Conservation (phyloP, 495 filamentous ascomycete genomes). For the Xylaria bambusicola region DNA sequence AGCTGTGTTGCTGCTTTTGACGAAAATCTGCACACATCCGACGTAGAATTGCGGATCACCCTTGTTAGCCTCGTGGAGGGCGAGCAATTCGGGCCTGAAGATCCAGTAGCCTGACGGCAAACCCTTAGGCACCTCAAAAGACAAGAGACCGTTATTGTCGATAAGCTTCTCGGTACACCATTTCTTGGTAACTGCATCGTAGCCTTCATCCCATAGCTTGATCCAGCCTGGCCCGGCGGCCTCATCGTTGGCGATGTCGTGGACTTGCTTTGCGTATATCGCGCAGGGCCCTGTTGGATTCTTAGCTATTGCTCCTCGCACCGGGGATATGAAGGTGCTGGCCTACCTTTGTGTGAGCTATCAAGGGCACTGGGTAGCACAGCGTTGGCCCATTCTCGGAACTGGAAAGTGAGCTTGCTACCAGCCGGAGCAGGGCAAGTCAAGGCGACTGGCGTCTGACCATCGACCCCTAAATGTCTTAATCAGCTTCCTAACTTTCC, state of each 20-base stretch:
- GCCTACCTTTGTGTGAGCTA: slow-evolving; percentile 57
- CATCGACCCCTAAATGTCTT: slow-evolving; percentile 52
- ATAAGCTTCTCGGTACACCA: slow-evolving; percentile 74
- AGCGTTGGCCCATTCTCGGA: slow-evolving; percentile 61
- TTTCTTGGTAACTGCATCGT: slow-evolving; percentile 48
- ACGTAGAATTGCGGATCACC: slow-evolving; percentile 66
- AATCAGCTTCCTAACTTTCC: neutral
- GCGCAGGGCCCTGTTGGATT: slow-evolving; percentile 55
- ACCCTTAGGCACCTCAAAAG: slow-evolving; percentile 58
- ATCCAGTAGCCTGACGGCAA: slow-evolving; percentile 68
- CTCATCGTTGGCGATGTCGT: slow-evolving; percentile 40
- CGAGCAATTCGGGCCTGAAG: slow-evolving; percentile 66
- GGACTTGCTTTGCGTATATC: slow-evolving; percentile 70
- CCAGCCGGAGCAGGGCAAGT: slow-evolving; percentile 57
- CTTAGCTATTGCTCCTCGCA: neutral
- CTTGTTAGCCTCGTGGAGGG: slow-evolving; percentile 64
- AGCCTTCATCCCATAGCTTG: slow-evolving; percentile 73
- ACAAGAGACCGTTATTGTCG: slow-evolving; percentile 62
- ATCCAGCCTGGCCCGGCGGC: slow-evolving; percentile 72
- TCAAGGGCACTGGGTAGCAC: slow-evolving; percentile 58
- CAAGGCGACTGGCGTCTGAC: slow-evolving; percentile 56
- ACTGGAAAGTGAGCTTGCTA: slow-evolving; percentile 62
- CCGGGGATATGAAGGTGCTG: neutral
- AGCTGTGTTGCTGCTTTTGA: slow-evolving; percentile 49
- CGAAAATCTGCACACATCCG: slow-evolving; percentile 70